Conservation (phyloP, 2,329 filamentous ascomycete species). For the Fusarium camptoceras region DNA sequence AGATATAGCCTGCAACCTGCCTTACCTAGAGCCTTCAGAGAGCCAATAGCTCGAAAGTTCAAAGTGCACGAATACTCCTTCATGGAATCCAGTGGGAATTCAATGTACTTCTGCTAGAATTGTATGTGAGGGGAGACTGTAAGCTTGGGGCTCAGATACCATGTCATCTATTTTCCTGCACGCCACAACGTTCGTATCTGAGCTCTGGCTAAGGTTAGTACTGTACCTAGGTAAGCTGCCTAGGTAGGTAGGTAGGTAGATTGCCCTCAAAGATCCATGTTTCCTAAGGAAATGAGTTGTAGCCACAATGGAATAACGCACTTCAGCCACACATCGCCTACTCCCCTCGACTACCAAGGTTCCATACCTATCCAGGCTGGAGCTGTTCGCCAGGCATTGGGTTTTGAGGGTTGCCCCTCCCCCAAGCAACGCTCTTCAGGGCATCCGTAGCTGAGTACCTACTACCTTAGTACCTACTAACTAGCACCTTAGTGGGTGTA, state of each 20-base stretch:
- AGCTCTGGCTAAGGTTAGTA: slow-evolving; percentile 14
- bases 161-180: slow-evolving; percentile 1
- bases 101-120: not conserved
- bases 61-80: not conserved
- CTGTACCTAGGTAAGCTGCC: too few species aligned
- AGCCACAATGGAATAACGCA: slow-evolving; percentile 33
- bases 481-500: not conserved
- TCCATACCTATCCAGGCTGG: not conserved
- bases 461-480: not conserved
- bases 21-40: too few species aligned
- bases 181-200: slow-evolving; percentile 24
- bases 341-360: not conserved
- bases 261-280: slow-evolving; percentile 18
- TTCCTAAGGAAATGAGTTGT: slow-evolving; percentile 30
- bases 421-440: slow-evolving; percentile 18
- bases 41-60: not conserved
- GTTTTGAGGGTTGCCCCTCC: slow-evolving; percentile 19
- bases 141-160: not conserved
- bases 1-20: too few species aligned
- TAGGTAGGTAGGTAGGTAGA: slow-evolving; percentile 15
- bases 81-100: not conserved
- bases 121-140: not conserved
- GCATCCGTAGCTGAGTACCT: slow-evolving; percentile 18
- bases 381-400: slow-evolving; percentile 1
- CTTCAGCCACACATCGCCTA: slow-evolving; percentile 32